phyloP scores from a whole-genome alignment of 208 protist species.

The Jaenimonas drosophilae region DNA sequence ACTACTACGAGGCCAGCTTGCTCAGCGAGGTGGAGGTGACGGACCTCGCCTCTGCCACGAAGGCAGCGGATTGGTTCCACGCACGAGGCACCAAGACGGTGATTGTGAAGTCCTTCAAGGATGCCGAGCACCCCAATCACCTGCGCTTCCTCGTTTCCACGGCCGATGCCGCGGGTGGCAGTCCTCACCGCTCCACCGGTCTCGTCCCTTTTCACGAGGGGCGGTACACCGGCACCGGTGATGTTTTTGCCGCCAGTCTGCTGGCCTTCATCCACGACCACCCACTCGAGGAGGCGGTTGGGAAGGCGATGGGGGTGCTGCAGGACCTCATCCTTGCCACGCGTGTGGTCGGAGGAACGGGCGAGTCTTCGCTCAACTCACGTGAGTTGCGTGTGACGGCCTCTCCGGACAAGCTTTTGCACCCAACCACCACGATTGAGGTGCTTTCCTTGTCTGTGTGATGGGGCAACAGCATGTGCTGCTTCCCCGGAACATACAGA shows the following conservation, averaged over 20 bases:
- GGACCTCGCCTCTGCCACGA: slow-evolving; percentile 36
- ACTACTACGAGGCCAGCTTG: slow-evolving; percentile 90
- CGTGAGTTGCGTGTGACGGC: slow-evolving; percentile 69
- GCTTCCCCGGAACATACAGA: not conserved
- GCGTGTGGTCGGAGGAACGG: slow-evolving; percentile 28
- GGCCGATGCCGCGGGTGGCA: slow-evolving; percentile 3
- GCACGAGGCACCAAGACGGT: slow-evolving; percentile 46
- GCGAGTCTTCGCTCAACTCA: slow-evolving; percentile 30
- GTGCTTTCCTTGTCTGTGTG: slow-evolving; percentile 23
- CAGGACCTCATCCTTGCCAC: slow-evolving; percentile 77
- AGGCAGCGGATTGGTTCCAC: slow-evolving; percentile 80
- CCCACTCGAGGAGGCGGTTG: slow-evolving; percentile 44
- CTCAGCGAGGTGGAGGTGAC: slow-evolving; percentile 56
- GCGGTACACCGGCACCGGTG: slow-evolving; percentile 81
- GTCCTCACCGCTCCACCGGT: slow-evolving; percentile 40
- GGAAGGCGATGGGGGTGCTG: slow-evolving; percentile 75
- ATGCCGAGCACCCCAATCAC: slow-evolving; percentile 20
- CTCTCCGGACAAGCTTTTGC: slow-evolving; percentile 31
- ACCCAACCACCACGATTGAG: slow-evolving; percentile 24
- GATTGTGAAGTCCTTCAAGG: slow-evolving; percentile 79
- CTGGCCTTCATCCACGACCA: slow-evolving; percentile 49
- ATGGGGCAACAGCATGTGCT: not conserved
- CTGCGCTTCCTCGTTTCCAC: slow-evolving; percentile 56
- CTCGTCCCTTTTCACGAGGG: slow-evolving; percentile 60
- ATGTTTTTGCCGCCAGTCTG: slow-evolving; percentile 71